Percentiles rank a stretch among this genome's conserved stretches.
Evolutionary conservation across 495 filamentous ascomycete genomes (phyloP).

Genomic region (Acidiella bohemica): DNA sequence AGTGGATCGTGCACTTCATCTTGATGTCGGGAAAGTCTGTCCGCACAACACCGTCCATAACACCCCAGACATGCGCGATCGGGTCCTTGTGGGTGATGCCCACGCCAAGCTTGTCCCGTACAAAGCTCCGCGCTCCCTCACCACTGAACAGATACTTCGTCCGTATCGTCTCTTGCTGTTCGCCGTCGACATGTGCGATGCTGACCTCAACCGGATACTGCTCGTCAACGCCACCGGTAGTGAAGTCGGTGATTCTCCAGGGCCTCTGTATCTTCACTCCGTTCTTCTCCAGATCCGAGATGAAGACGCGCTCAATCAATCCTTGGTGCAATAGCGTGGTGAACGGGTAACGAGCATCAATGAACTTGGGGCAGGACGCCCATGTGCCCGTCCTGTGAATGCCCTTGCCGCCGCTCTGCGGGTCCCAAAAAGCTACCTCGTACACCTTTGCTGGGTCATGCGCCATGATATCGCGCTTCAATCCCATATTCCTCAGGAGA

Average conservation of each 20-base stretch:
- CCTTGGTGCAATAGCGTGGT: slow-evolving; percentile 53
- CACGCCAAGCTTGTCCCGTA: slow-evolving; percentile 45
- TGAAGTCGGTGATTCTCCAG: slow-evolving; percentile 49
- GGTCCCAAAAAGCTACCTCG: slow-evolving; percentile 57
- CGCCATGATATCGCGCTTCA: slow-evolving; percentile 52
- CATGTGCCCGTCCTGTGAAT: slow-evolving; percentile 49
- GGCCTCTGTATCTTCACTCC: slow-evolving; percentile 45
- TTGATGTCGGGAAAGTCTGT: slow-evolving; percentile 38
- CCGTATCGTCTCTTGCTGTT: slow-evolving; percentile 47
- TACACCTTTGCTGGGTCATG: slow-evolving; percentile 52
- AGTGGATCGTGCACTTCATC: slow-evolving; percentile 78
- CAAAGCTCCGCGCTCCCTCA: slow-evolving; percentile 51
- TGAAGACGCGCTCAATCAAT: slow-evolving; percentile 50
- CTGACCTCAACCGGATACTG: slow-evolving; percentile 52
- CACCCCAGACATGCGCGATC: slow-evolving; percentile 41
- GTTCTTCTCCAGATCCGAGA: slow-evolving; percentile 49
- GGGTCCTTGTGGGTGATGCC: slow-evolving; percentile 50
- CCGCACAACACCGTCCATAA: slow-evolving; percentile 34
- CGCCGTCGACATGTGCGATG: slow-evolving; percentile 62
- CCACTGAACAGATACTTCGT: slow-evolving; percentile 54
- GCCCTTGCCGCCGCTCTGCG: slow-evolving; percentile 35
- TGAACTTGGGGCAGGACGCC: slow-evolving; percentile 50
- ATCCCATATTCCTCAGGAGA: slow-evolving; percentile 50
- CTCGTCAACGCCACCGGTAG: slow-evolving; percentile 42
- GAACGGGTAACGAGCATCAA: slow-evolving; percentile 54